phyloP scores from a whole-genome alignment of 2,329 filamentous ascomycete species.

The Colletotrichum limetticola region DNA sequence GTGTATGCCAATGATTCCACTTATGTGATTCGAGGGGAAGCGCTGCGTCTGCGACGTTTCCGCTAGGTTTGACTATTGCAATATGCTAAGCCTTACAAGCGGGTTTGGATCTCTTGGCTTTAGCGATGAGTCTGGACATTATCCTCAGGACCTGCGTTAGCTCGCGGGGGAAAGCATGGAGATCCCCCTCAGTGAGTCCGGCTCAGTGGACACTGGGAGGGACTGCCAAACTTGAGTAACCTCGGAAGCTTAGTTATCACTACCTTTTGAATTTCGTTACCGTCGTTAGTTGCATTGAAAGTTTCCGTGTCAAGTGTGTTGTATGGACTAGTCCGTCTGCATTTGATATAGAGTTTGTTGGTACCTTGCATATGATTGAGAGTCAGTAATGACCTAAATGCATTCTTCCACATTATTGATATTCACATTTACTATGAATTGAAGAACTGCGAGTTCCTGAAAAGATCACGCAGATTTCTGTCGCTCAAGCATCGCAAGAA shows the following conservation, averaged over 20 bases:
- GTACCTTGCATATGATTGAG: neutral
- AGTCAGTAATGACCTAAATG: neutral
- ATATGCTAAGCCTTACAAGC: conserved; percentile 5
- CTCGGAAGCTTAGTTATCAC: too few species aligned
- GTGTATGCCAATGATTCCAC: too few species aligned
- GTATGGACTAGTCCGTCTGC: neutral
- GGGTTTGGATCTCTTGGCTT: neutral
- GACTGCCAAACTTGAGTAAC: neutral
- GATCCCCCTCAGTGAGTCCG: neutral
- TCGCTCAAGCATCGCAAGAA: neutral
- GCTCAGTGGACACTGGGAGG: neutral
- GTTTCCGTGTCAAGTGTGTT: neutral
- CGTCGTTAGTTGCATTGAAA: neutral
- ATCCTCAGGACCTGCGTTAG: neutral
- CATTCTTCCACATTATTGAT: neutral
- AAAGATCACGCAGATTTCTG: neutral
- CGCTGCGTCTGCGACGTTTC: neutral
- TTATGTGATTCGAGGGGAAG: neutral
- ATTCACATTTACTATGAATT: neutral
- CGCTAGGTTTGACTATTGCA: neutral
- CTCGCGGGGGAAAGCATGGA: neutral
- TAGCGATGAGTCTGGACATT: neutral
- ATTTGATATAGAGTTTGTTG: neutral
- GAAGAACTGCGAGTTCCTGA: neutral
- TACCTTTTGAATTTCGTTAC: neutral